phyloP scores from a whole-genome alignment of 306 rosid genomes.

The Quercus suber region DNA sequence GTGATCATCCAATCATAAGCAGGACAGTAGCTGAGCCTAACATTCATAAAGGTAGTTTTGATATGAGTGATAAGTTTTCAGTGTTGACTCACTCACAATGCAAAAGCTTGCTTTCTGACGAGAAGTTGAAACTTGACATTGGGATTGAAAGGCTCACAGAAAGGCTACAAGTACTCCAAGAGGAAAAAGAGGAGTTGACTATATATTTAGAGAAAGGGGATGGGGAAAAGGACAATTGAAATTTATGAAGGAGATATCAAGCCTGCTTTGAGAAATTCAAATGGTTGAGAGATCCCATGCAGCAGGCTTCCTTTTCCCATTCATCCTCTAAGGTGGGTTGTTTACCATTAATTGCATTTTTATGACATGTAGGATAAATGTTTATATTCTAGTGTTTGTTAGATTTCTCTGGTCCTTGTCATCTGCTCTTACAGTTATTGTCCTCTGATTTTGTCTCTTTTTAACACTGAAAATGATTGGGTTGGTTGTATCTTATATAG shows the following conservation, averaged over 20 bases:
- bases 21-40: conserved; percentile 3
- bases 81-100: conserved; percentile 12
- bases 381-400: conserved; percentile 11
- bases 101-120: conserved; percentile 25
- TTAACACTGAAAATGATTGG: conserved; percentile 1
- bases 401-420: conserved; percentile 15
- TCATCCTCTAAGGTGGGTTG: conserved; percentile 50
- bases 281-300: conserved; percentile 29
- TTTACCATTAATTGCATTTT: not conserved
- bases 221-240: conserved; percentile 34
- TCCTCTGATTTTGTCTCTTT: conserved; percentile 14
- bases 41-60: conserved; percentile 7
- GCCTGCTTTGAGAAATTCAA: conserved; percentile 31
- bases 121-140: conserved; percentile 37
- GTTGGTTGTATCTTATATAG: conserved; percentile 4
- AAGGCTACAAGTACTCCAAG: conserved; percentile 38
- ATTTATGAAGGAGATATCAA: conserved; percentile 41
- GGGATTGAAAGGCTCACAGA: conserved; percentile 44
- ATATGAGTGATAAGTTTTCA: not conserved
- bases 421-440: conserved; percentile 11
- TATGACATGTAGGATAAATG: not conserved
- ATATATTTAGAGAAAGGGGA: conserved; percentile 32
- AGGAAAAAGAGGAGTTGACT: conserved; percentile 34
- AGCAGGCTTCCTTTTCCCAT: conserved; percentile 39
- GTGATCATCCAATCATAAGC: conserved; percentile 17